Conservation (phyloP, 1,284 basidiomycete species). For the Rhodotorula mucilaginosa region DNA sequence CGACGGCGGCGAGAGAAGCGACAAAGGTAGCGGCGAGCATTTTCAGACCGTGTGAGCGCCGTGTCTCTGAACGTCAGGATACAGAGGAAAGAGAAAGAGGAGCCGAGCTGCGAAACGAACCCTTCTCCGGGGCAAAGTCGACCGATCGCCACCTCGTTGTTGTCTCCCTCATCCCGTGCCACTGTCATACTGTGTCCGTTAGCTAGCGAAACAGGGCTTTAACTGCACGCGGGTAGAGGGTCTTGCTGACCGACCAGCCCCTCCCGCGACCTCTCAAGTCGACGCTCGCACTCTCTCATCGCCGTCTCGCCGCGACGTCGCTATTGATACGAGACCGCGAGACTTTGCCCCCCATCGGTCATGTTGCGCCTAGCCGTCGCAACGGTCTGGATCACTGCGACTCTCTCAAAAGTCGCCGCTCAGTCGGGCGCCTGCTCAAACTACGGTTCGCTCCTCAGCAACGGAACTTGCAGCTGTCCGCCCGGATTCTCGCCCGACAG, state of each 20-base stretch:
- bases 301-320: background rate
- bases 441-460: constrained; percentile 15
- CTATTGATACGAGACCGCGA: background rate
- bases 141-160: background rate
- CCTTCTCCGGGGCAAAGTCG: background rate
- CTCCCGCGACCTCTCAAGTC: background rate
- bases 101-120: background rate
- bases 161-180: background rate
- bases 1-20: constrained; percentile 7
- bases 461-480: constrained; percentile 32
- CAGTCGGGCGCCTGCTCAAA: constrained; percentile 15
- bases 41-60: too few species aligned
- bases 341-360: background rate
- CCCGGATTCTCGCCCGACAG: constrained; percentile 21
- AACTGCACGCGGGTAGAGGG: too few species aligned
- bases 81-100: background rate
- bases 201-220: too few species aligned
- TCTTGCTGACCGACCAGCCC: background rate
- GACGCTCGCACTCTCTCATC: background rate
- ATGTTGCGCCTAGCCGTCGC: background rate
- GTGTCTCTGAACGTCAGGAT: background rate
- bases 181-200: background rate
- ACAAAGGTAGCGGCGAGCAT: constrained; percentile 3
- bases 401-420: background rate
- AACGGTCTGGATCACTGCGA: background rate